phyloP scores from a whole-genome alignment of 352 stramenopile genomes.

The Phytophthora meadii region DNA sequence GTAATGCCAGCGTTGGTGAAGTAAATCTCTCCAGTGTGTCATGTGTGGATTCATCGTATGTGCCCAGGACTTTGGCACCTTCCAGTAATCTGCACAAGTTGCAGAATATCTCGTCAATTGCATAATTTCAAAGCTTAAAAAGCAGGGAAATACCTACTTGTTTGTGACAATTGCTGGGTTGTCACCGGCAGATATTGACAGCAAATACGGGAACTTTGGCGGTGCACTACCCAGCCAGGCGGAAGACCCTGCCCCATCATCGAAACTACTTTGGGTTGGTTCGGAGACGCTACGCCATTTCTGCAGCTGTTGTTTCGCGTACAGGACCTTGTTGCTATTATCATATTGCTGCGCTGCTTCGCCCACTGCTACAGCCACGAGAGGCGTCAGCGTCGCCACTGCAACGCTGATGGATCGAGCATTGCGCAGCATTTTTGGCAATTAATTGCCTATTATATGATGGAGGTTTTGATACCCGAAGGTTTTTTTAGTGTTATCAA shows the following conservation, averaged over 20 bases:
- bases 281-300: slow-evolving; percentile 10
- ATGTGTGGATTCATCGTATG: slow-evolving; percentile 40
- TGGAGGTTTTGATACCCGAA: neutral
- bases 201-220: slow-evolving; percentile 73
- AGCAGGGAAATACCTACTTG: slow-evolving; percentile 28
- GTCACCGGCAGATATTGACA: slow-evolving; percentile 67
- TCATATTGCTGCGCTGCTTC: slow-evolving; percentile 57
- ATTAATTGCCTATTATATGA: slow-evolving; percentile 13
- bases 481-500: slow-evolving; percentile 10
- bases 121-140: neutral
- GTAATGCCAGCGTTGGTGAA: slow-evolving; percentile 26
- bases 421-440: slow-evolving; percentile 24
- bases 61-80: slow-evolving; percentile 43
- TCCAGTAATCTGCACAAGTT: slow-evolving; percentile 30
- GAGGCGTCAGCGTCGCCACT: slow-evolving; percentile 32
- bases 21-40: slow-evolving; percentile 45
- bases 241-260: slow-evolving; percentile 3
- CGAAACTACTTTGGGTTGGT: neutral
- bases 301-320: slow-evolving; percentile 51
- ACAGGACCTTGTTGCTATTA: slow-evolving; percentile 35
- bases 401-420: slow-evolving; percentile 21
- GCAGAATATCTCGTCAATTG: neutral
- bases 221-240: slow-evolving; percentile 58
- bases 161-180: slow-evolving; percentile 41
- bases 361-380: slow-evolving; percentile 36